Percentiles rank a stretch among this genome's conserved stretches.
Conservation (phyloP, 2,329 filamentous ascomycete genomes). For the Apiospora kogelbergensis region DNA sequence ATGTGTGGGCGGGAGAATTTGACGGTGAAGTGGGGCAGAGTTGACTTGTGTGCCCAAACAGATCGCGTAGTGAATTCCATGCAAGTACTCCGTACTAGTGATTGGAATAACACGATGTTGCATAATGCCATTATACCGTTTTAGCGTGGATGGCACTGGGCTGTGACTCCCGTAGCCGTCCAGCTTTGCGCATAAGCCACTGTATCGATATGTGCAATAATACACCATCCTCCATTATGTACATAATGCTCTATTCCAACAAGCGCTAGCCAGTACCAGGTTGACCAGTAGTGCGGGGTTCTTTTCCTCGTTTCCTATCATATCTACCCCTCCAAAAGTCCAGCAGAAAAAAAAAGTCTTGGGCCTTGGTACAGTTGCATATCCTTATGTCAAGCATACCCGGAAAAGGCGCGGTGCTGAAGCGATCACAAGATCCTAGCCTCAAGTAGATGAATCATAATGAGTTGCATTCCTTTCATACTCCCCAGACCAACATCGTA, state of each 20-base stretch:
- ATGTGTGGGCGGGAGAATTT: constrained; percentile 7
- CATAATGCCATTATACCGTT: too few species aligned
- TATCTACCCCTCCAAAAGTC: neutral
- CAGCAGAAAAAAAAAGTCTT: constrained; percentile 1
- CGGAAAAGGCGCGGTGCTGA: neutral
- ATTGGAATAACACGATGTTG: too few species aligned
- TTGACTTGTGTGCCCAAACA: constrained; percentile 2
- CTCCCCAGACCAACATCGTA: neutral
- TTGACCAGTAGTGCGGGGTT: neutral
- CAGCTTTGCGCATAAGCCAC: too few species aligned
- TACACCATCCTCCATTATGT: too few species aligned
- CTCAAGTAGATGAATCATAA: constrained; percentile 1
- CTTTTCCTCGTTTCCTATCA: too few species aligned
- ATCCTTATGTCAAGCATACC: neutral
- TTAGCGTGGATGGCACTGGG: too few species aligned
- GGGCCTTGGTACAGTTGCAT: too few species aligned
- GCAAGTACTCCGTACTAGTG: too few species aligned
- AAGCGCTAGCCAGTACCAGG: neutral
- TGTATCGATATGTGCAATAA: too few species aligned
- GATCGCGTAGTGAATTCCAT: neutral
- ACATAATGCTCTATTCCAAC: too few species aligned
- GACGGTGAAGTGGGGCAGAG: neutral
- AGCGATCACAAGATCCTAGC: constrained; percentile 5
- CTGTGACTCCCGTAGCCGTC: too few species aligned
- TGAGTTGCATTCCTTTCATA: neutral